phyloP scores from a whole-genome alignment of 139 green algal genomes.

The Auxenochlorella pyrenoidosa region DNA sequence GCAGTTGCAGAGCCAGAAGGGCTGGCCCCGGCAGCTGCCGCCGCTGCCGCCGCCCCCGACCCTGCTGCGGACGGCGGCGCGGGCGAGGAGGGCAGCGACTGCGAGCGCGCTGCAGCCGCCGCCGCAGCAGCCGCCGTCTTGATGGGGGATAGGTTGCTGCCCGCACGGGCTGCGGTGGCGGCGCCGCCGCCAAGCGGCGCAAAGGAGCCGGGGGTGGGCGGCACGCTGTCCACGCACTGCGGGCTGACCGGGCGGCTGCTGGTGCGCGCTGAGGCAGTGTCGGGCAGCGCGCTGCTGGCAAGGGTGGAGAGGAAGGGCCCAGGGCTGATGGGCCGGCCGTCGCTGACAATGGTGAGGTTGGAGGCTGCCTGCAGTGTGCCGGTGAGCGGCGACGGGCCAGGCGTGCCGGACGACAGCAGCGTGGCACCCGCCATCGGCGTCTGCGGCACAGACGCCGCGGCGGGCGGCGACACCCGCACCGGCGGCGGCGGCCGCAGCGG shows the following conservation, averaged over 20 bases:
- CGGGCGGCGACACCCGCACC: neutral
- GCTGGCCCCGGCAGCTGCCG: neutral
- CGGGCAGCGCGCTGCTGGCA: neutral
- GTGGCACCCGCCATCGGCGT: neutral
- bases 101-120: neutral
- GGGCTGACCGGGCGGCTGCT: slow-evolving; percentile 35
- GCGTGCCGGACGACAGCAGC: neutral
- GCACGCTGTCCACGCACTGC: slow-evolving; percentile 29
- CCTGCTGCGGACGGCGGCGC: neutral
- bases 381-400: neutral
- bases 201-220: slow-evolving; percentile 30
- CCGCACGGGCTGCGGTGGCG: neutral
- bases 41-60: neutral
- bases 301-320: slow-evolving; percentile 21
- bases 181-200: neutral
- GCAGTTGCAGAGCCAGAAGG: neutral
- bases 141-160: slow-evolving; percentile 10
- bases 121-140: neutral
- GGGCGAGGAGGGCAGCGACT: slow-evolving; percentile 20
- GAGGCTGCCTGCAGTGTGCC: slow-evolving; percentile 21
- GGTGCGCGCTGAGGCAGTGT: neutral
- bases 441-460: neutral
- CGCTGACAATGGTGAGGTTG: slow-evolving; percentile 31
- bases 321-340: slow-evolving; percentile 37
- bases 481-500: neutral